Evolutionary conservation across 352 stramenopile genomes (phyloP).

Genomic region (Globisporangium spiculum): DNA sequence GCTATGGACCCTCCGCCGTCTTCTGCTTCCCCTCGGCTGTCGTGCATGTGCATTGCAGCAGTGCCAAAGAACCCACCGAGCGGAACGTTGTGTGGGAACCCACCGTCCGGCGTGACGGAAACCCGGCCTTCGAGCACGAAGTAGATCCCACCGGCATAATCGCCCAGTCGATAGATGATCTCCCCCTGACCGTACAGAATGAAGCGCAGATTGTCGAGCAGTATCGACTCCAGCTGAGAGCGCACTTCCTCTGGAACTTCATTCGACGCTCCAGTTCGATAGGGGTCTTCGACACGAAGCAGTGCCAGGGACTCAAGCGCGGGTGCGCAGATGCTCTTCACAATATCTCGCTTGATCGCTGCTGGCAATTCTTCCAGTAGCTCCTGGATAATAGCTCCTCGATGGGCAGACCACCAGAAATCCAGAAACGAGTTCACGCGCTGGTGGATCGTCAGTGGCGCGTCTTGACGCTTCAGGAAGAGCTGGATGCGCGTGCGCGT

Average conservation of each 20-base stretch:
- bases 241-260: slow-evolving; percentile 8
- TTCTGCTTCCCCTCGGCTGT: neutral
- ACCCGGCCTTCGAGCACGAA: slow-evolving; percentile 54
- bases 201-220: slow-evolving; percentile 58
- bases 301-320: slow-evolving; percentile 42
- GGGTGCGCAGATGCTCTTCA: slow-evolving; percentile 51
- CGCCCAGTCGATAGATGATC: slow-evolving; percentile 52
- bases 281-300: slow-evolving; percentile 23
- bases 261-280: neutral
- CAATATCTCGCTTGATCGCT: slow-evolving; percentile 56
- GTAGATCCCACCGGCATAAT: slow-evolving; percentile 47
- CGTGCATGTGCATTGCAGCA: slow-evolving; percentile 26
- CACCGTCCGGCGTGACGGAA: slow-evolving; percentile 23
- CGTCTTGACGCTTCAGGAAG: slow-evolving; percentile 61
- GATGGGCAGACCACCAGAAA: slow-evolving; percentile 68
- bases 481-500: slow-evolving; percentile 51
- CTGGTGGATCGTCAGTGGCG: slow-evolving; percentile 45
- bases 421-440: slow-evolving; percentile 67
- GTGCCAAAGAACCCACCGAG: slow-evolving; percentile 51
- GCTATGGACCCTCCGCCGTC: neutral
- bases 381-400: slow-evolving; percentile 58
- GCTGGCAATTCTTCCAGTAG: slow-evolving; percentile 49
- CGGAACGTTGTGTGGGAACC: slow-evolving; percentile 27
- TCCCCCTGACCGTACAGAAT: slow-evolving; percentile 57
- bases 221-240: slow-evolving; percentile 38